Conservation (phyloP, 139 green algal genomes). For the Micractinium conductrix region DNA sequence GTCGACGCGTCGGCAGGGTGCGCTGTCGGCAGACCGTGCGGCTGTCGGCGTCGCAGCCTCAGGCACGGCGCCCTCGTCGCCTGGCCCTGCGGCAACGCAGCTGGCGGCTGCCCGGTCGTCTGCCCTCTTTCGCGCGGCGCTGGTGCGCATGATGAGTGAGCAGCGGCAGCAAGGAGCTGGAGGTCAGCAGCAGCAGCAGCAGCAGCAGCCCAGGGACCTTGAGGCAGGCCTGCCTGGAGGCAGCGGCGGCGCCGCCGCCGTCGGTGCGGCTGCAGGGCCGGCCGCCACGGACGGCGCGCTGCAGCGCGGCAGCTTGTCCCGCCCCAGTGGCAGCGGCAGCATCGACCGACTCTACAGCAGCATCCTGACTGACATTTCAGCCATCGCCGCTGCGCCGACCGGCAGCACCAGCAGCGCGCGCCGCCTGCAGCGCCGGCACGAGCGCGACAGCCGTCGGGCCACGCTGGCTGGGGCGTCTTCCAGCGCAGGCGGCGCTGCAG, state of each 20-base stretch:
- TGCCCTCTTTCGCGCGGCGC: background rate
- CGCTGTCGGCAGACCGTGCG: no score
- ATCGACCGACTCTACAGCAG: background rate
- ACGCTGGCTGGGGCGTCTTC: no score
- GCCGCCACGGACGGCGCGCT: background rate
- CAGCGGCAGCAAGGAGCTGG: background rate
- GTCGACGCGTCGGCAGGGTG: background rate
- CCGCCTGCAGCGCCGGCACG: background rate
- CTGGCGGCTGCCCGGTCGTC: constrained; percentile 8
- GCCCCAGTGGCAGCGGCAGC: background rate
- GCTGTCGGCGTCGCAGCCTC: no score
- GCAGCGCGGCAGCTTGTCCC: no score
- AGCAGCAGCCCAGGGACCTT: background rate
- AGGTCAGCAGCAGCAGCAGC: background rate
- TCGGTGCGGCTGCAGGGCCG: background rate
- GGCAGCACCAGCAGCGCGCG: background rate
- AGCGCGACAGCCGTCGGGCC: background rate
- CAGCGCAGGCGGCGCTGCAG: background rate
- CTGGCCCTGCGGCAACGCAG: background rate
- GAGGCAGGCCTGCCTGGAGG: background rate
- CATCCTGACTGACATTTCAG: constrained; percentile 15
- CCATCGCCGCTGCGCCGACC: constrained; percentile 4
- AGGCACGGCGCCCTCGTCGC: no score
- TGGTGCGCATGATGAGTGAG: constrained; percentile 14
- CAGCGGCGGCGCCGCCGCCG: background rate